Evolutionary conservation across 192 early-diverging fungal species (phyloP), one percentile per base, ranked within the genome.

Genomic region (Linderina pennispora): DNA sequence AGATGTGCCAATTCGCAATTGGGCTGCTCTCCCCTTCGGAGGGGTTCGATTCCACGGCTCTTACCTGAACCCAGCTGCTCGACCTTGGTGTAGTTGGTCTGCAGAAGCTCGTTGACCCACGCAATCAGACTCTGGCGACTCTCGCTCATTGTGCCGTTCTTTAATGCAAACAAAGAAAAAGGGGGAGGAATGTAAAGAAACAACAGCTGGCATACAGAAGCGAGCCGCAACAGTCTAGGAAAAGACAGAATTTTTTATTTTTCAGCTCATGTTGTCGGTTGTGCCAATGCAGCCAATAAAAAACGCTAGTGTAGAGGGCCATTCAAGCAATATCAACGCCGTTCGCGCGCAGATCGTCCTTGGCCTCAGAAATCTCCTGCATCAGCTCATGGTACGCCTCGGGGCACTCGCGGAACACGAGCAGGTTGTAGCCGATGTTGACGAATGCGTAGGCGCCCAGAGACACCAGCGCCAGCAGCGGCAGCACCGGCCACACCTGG

Each of bases 91-190:
- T 91, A 91, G 62, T 78, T 85, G 44, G 94, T 70, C 50, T 90
- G 84, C 45, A 92, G 79, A 23, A 99, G 83, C 50, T 91, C 89
- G 59, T 99, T 99, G 55, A 95, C 53, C 96, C 96, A 97, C 13
- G 77, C 80, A n/a, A 99, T 61, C 25, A 99, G 76, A 60, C 95
- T 92, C 34, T 86, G 84, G 69, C 92, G 77, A 54, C 85, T 88
- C 80, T 93, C 91, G 45, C 77, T 75, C 92, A 96, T 94, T 50
- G 23, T 62, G 11, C 44, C 7, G 20, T 14, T 45, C 14, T 17
- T 32, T 45, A 32, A 15, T 18, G 48, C 38, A 17, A 28, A 21
- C n/a, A 21, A 25, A 34, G 18, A 23, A 10, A 23, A 49, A 23
- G 34, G 18, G 7, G n/a, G 43, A 37, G n/a, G n/a, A n/a, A n/a